Base-by-base conservation (phyloP, 345 rosid species). In the Salix caprea region DNA sequence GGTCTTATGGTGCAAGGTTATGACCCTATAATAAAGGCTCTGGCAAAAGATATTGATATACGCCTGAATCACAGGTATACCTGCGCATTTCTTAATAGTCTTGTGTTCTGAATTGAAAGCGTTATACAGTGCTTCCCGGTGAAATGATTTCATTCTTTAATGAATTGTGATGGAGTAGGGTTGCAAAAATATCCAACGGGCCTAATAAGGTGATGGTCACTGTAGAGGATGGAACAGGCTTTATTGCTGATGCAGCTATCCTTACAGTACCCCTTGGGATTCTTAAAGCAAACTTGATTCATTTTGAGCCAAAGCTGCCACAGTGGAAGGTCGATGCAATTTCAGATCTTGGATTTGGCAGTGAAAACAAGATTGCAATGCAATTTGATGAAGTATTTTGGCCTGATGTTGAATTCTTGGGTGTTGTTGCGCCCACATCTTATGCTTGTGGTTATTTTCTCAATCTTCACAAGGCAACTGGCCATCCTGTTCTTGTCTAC, bases 1-100 rank as follows among this genome's bases (percentile, higher is more conserved):
- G 98, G 98, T 71, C 90, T 93, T 72, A 93, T 93, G 98, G 92
- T 93, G 72, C 90, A 91, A 73, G 98, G 98, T 65, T 93, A 93
- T 78, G 89, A 86, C 76, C 94, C 98, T 56, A 83, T 93, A 67
- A 91, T 93, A 83, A 89, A 86, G 86, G 87, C 93, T 68, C 93
- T 93, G 65, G 91, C 97, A 69, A 87, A 88, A 84, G 93, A 88
- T 86, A 82, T 93, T 61, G 94, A 90, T 70, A 76, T 90, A 46
- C 88, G 89, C 69, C 78, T 91, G 81, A 89, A 79, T 84, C 93
- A 93, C 69, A 88, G 92, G 96, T 91, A 82, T 74, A 73, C 54
- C 77, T 36, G 62, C 69, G 67, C 32, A 24, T 56, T 54, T 58
- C 37, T 14, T 44, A 19, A 7, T 26, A 9, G 67, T 52, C 19